A percentile compares a stretch with the other conserved stretches of the same genome.
These are phyloP conservation scores for Curvularia hawaiiensis DNA, from an alignment of 2,329 filamentous ascomycete species.

Conservation along the genomic window DNA sequence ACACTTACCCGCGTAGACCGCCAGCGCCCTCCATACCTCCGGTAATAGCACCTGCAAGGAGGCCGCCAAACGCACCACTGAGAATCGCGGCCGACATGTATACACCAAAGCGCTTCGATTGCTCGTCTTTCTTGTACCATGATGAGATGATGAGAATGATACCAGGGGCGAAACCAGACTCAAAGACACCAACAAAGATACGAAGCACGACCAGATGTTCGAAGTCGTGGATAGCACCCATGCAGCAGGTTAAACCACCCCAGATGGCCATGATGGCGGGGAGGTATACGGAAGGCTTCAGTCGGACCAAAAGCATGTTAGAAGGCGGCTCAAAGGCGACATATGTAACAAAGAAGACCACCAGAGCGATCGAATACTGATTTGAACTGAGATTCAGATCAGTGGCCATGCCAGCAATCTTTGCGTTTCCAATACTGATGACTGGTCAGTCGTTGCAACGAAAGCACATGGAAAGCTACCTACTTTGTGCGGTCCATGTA, in stretches of 20 bases:
- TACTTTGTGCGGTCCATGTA: constrained; percentile 54
- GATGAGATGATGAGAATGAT: constrained; percentile 60
- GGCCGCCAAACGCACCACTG: constrained; percentile 55
- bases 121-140: constrained; percentile 54
- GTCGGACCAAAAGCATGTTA: constrained; percentile 59
- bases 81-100: constrained; percentile 64
- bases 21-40: constrained; percentile 53
- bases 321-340: constrained; percentile 60
- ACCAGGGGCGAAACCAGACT: constrained; percentile 62
- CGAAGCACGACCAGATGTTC: constrained; percentile 57
- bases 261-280: constrained; percentile 60
- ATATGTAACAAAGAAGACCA: constrained; percentile 61
- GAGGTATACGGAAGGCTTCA: constrained; percentile 56
- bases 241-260: constrained; percentile 57
- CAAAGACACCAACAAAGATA: constrained; percentile 61
- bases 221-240: constrained; percentile 57
- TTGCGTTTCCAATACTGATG: constrained; percentile 54
- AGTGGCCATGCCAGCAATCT: constrained; percentile 56
- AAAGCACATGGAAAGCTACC: constrained; percentile 1
- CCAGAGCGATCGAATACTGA: constrained; percentile 57
- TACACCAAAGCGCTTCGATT: constrained; percentile 61
- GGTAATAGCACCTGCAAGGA: constrained; percentile 53
- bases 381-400: constrained; percentile 55
- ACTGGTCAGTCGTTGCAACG: not conserved
- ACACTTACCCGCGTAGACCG: constrained; percentile 46